Evolutionary conservation across 2,329 filamentous ascomycete genomes (phyloP), one percentile per base, ranked within the genome.

Genomic region (Emergomyces orientalis): DNA sequence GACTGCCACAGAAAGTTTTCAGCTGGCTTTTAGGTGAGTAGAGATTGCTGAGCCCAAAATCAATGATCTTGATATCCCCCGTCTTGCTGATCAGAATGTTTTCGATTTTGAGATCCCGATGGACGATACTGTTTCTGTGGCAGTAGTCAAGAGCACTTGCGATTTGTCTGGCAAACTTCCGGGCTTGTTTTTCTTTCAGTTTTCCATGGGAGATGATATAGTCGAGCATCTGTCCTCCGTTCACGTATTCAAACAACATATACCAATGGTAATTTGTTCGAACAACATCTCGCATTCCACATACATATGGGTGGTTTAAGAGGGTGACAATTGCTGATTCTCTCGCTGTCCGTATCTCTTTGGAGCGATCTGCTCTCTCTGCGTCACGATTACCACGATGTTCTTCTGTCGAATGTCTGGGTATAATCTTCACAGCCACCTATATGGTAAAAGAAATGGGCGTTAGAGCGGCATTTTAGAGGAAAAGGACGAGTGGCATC

Each of bases 71-170:
- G 77, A 99, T 99, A 73, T 99, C 94, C 49, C 94, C 94, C 1
- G 90, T 97, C 80, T 97, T 97, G 81, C 91, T 97, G 78, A 99
- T 99, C 65, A 99, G 84, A 62, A 99, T 99, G 73, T 99, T 99
- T 76, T 97, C 94, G 69, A 99, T 99, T 81, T 99, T 99, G 68
- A 99, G 78, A 73, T 99, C 94, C 59, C 94, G 87, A 75, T 99
- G 94, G 30, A 97, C 94, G 68, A 99, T 97, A 76, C 91, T 97
- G 80, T 99, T 97, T 65, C 92, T 86, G 75, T 99, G 94, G 73
- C 92, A 97, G 77, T 97, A 99, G 75, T 99, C 94, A 63, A 99
- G 81, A 39, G 94, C 91, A 73, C 93, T 97, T 41, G 93, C 91
- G 68, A 99, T 97, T 78, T 99, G 94, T 49, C 94, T 88, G 67